Evolutionary conservation across 805 yeast genomes (phyloP), one percentile per base, ranked within the genome.

Genomic region (Yarrowia hollandica): DNA sequence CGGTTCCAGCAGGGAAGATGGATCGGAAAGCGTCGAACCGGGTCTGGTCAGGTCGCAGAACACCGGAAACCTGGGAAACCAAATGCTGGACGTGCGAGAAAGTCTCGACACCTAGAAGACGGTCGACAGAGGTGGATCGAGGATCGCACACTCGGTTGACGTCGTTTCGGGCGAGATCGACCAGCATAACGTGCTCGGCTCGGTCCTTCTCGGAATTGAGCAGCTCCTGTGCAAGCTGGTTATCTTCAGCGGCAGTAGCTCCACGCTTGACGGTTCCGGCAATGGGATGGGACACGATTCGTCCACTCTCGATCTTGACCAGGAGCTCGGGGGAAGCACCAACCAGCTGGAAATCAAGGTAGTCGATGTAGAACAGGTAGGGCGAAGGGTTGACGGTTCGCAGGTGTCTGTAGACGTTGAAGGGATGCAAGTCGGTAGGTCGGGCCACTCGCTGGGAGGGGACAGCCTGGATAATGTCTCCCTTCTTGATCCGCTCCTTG

Each of bases 1-100:
- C 98, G 1, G 99, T 94, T 41, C 99, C 99, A 1, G 99, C 99
- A 18, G 99, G 99, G 83, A 94, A 94, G 59, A 94, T 89, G 2
- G 97, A 90, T 71, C 99, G 82, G 75, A 94, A 90, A 0, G 99
- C 99, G 75, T 94, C 99, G 69, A 94, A 94, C 64, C 98, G 79
- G 11, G 92, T 85, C 76, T 89, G 86, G 61, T 81, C 97, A 0
- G 77, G 73, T 69, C 99, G 80, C 67, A 94, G 77, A 1, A 85
- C 88, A 12, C 99, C 99, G 62, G 95, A 85, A 18, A 92, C 97
- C 72, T 92, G 95, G 2, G 96, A 87, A 2, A 92, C 97, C 65
- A 94, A 77, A 74, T 94, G 99, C 86, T 91, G 91, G 35, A 94
- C 99, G 72, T 94, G 99, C 15, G 96, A 87, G 69, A 94, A 94